These are phyloP conservation scores for Pyronema domesticum DNA, from an alignment of 495 filamentous ascomycete genomes.

Conservation along the genomic window DNA sequence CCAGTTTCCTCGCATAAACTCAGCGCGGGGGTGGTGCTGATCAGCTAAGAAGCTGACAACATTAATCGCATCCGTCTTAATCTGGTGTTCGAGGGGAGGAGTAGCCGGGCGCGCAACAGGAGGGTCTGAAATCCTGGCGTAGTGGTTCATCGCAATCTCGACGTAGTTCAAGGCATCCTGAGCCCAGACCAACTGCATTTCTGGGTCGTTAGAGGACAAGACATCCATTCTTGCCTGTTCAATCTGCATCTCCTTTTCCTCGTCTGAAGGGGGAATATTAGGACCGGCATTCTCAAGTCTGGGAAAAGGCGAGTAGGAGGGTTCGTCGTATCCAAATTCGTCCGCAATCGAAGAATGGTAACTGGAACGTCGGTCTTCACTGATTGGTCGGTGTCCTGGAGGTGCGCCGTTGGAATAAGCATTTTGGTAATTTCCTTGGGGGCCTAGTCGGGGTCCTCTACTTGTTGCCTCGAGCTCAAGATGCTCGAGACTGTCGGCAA, in stretches of 20 bases:
- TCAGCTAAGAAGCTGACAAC: slow-evolving; percentile 77
- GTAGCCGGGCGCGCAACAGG: slow-evolving; percentile 48
- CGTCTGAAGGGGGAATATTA: slow-evolving; percentile 86
- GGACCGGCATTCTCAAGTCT: slow-evolving; percentile 60
- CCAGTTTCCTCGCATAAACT: slow-evolving; percentile 93
- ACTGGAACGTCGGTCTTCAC: slow-evolving; percentile 26
- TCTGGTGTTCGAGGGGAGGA: slow-evolving; percentile 69
- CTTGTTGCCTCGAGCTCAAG: slow-evolving; percentile 59
- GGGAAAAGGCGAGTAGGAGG: slow-evolving; percentile 84
- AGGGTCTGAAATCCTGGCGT: slow-evolving; percentile 47
- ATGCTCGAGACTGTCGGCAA: slow-evolving; percentile 77
- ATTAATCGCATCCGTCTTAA: slow-evolving; percentile 75
- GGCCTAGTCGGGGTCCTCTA: neutral
- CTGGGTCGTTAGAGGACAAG: slow-evolving; percentile 81
- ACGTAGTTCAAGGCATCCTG: slow-evolving; percentile 80
- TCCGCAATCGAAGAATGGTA: slow-evolving; percentile 26
- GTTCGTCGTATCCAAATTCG: slow-evolving; percentile 37
- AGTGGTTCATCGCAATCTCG: slow-evolving; percentile 59
- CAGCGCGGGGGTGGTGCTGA: slow-evolving; percentile 82
- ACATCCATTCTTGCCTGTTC: slow-evolving; percentile 68
- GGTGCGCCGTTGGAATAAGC: slow-evolving; percentile 24
- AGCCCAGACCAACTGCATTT: slow-evolving; percentile 94
- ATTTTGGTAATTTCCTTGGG: slow-evolving; percentile 2
- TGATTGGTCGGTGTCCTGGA: slow-evolving; percentile 21
- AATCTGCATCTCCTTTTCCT: slow-evolving; percentile 75